phyloP scores from a whole-genome alignment of 441 rosid species.

The Croton setiger region DNA sequence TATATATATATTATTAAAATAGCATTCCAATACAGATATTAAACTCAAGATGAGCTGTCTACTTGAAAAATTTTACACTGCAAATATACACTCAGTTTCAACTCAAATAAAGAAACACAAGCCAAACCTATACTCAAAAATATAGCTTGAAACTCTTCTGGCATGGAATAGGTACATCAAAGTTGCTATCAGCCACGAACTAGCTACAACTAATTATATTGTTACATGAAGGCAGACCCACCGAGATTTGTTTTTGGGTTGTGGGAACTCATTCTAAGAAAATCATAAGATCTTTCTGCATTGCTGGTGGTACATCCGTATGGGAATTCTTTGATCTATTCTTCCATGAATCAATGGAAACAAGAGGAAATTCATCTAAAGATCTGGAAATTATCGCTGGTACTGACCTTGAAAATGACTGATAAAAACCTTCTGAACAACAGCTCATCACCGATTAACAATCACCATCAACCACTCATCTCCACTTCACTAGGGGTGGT shows the following conservation, averaged over 20 bases:
- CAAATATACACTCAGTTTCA: not conserved
- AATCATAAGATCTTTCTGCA: too few relatives aligned
- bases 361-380: not conserved
- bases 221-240: too few relatives aligned
- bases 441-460: conserved; percentile 3
- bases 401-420: not conserved
- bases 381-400: not conserved
- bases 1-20: too few relatives aligned
- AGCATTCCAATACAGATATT: too few relatives aligned
- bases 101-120: not conserved
- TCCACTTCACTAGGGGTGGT: conserved; percentile 49
- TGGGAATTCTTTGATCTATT: too few relatives aligned
- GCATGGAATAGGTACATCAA: not conserved
- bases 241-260: too few relatives aligned
- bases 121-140: not conserved
- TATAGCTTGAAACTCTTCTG: not conserved
- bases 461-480: conserved; percentile 52
- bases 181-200: not conserved
- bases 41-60: too few relatives aligned
- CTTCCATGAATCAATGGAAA: too few relatives aligned
- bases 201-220: not conserved
- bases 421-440: not conserved
- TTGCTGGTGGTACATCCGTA: too few relatives aligned
- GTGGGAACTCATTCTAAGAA: too few relatives aligned
- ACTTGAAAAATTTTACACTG: not conserved